Evolutionary conservation across 2,329 filamentous ascomycete genomes (phyloP), one percentile per base, ranked within the genome.

Genomic region (Botryosphaeria dothidea): DNA sequence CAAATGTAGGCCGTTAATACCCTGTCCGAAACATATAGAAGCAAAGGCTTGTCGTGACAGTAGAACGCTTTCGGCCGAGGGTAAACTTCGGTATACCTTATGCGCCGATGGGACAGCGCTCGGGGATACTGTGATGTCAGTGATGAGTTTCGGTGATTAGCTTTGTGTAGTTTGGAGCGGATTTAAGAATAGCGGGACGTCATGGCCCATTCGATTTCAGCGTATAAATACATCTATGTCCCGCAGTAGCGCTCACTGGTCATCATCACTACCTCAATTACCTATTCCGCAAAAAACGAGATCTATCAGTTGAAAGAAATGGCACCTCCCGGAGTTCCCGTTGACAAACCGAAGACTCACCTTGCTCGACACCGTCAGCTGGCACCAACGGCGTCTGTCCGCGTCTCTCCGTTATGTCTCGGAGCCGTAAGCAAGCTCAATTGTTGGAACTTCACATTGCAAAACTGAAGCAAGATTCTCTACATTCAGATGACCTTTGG

Each of bases 321-420:
- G 54, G 23, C 54, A 31, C 54, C 38, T 31, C 38, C 23, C 23
- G 36, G 63, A 2, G 71, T 29, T 27, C 66, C 67, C n/a, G 36
- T 64, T 1, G 71, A 70, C 1, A 68, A 72, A 49, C 68, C 76
- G 1, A 74, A 73, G 58, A 79, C 74, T 60, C 73, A 79, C 4
- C 77, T 86, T 46, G 84, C 83, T 43, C 82, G 80, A 68, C 83
- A 86, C 70, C 80, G 83, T 21, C 74, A 84, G 11, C 78, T 86
- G 4, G 78, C 83, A 3, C 81, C 83, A 4, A 79, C 78, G 0
- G 84, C 83, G 0, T 82, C 79, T 19, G 77, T 86, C 13, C 80
- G 82, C 48, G 84, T 86, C n/a, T 83, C 80, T 21, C 84, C 84
- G 31, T 72, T 86, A 71, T 85, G 83, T 62, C 75, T 86, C 0